phyloP scores from a whole-genome alignment of 208 protist species.

The Leishmania turanica region DNA sequence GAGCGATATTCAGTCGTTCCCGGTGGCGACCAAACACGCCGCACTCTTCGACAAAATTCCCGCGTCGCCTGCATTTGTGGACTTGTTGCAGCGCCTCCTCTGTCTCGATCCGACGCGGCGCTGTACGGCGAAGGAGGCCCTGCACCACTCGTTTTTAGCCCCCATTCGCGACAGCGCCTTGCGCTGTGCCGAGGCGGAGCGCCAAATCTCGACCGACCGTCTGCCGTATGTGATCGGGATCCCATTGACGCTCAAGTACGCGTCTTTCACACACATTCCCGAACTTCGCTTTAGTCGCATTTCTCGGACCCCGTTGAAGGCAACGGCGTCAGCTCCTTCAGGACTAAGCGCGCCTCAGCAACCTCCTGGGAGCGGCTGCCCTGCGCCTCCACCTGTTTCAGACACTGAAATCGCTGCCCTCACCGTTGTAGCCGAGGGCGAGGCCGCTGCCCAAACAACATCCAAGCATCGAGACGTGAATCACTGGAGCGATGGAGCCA shows the following conservation, averaged over 20 bases:
- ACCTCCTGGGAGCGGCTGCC: background rate
- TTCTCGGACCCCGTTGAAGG: slow-evolving; percentile 10
- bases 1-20: slow-evolving; percentile 59
- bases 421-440: background rate
- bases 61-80: slow-evolving; percentile 35
- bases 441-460: background rate
- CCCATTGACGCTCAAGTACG: slow-evolving; percentile 26
- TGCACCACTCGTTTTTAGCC: slow-evolving; percentile 66
- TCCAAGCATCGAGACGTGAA: background rate
- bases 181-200: background rate
- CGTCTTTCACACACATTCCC: slow-evolving; percentile 16
- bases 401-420: background rate
- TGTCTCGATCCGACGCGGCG: slow-evolving; percentile 58
- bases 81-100: slow-evolving; percentile 60
- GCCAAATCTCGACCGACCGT: background rate
- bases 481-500: background rate
- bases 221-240: slow-evolving; percentile 15
- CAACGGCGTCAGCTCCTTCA: too few species aligned
- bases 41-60: slow-evolving; percentile 51
- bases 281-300: slow-evolving; percentile 27
- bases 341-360: background rate
- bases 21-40: slow-evolving; percentile 21
- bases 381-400: background rate
- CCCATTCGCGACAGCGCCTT: slow-evolving; percentile 11
- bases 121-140: slow-evolving; percentile 47